phyloP scores from a whole-genome alignment of 2,329 filamentous ascomycete genomes.

The Aureobasidium pullulans region DNA sequence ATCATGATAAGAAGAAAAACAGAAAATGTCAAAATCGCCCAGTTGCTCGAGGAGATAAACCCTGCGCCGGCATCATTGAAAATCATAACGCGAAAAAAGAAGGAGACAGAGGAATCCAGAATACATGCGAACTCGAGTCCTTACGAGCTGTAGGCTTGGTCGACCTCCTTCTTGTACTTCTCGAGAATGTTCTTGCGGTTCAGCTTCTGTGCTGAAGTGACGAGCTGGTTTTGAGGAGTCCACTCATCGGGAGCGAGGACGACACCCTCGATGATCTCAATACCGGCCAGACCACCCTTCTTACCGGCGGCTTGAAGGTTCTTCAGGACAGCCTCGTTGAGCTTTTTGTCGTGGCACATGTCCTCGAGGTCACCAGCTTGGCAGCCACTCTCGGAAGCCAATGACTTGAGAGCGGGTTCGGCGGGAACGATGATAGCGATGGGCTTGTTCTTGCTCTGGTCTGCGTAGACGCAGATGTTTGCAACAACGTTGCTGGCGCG shows the following conservation, averaged over 20 bases:
- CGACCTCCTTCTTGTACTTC: conserved; percentile 45
- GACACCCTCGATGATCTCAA: conserved; percentile 70
- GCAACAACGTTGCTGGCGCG: conserved; percentile 68
- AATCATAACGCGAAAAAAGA: neutral
- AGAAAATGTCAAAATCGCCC: conserved; percentile 8
- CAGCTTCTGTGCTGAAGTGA: conserved; percentile 47
- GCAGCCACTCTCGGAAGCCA: conserved; percentile 53
- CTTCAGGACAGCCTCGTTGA: conserved; percentile 59
- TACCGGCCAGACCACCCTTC: conserved; percentile 57
- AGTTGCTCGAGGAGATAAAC: neutral
- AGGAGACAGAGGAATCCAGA: neutral
- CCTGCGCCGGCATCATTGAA: conserved; percentile 6
- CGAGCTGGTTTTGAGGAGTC: conserved; percentile 65
- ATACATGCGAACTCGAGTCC: neutral
- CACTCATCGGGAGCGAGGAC: conserved; percentile 80
- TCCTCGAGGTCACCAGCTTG: conserved; percentile 56
- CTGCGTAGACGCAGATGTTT: conserved; percentile 84
- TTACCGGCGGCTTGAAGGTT: conserved; percentile 60
- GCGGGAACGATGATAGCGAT: conserved; percentile 69
- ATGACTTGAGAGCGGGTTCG: conserved; percentile 49
- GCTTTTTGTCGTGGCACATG: conserved; percentile 59
- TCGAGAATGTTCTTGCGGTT: conserved; percentile 44
- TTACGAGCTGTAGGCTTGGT: conserved; percentile 35
- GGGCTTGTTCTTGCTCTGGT: conserved; percentile 65
- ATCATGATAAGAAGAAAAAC: conserved; percentile 5